A percentile compares a stretch with the other conserved stretches of the same genome.
phyloP scores from a whole-genome alignment of 2,329 filamentous ascomycete species.

The Pseudogymnoascus sp. region DNA sequence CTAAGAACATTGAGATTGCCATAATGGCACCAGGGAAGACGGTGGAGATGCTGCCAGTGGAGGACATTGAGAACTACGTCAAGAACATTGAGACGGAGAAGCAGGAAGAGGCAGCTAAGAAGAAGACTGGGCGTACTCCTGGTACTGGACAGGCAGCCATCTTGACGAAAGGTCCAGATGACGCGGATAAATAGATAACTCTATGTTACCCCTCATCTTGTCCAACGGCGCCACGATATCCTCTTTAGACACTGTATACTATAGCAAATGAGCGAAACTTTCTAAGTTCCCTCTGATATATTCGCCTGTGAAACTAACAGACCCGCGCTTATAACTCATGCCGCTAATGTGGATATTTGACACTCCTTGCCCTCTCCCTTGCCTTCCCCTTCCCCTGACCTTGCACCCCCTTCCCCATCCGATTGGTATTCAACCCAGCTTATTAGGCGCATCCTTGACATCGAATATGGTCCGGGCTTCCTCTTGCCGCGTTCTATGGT shows the following conservation, averaged over 20 bases:
- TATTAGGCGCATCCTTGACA: slow-evolving; percentile 64
- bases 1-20: slow-evolving; percentile 99
- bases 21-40: slow-evolving; percentile 90
- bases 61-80: slow-evolving; percentile 94
- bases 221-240: slow-evolving; percentile 4
- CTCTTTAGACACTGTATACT: slow-evolving; percentile 26
- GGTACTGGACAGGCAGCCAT: slow-evolving; percentile 65
- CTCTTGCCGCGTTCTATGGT: slow-evolving; percentile 63
- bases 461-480: slow-evolving; percentile 64
- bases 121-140: slow-evolving; percentile 76
- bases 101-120: slow-evolving; percentile 85
- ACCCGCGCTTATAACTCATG: slow-evolving; percentile 6
- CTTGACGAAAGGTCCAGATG: slow-evolving; percentile 53
- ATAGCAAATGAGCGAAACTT: slow-evolving; percentile 27
- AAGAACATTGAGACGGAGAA: slow-evolving; percentile 99
- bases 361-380: slow-evolving; percentile 11
- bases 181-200: slow-evolving; percentile 21
- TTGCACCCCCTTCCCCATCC: neutral
- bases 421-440: slow-evolving; percentile 55
- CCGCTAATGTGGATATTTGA: slow-evolving; percentile 8
- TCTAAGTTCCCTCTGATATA: slow-evolving; percentile 7
- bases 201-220: slow-evolving; percentile 2
- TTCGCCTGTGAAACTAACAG: slow-evolving; percentile 14
- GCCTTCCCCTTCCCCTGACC: slow-evolving; percentile 15
- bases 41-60: slow-evolving; percentile 87